A percentile compares a stretch with the other conserved stretches of the same genome.
These are phyloP conservation scores for Drechslerella stenobrocha DNA, from an alignment of 2,329 filamentous ascomycete genomes.

Conservation along the genomic window DNA sequence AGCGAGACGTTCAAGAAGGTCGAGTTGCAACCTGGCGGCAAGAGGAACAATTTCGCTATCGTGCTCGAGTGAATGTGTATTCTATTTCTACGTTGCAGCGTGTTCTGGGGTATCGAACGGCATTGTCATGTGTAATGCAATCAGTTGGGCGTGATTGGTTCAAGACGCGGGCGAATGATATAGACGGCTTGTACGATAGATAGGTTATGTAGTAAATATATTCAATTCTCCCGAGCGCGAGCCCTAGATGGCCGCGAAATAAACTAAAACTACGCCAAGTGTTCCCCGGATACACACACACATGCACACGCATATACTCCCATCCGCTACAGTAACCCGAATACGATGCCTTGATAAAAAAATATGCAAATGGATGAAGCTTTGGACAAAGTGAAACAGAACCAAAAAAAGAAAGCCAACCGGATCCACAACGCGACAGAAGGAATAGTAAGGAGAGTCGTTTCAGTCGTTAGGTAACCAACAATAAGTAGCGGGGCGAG, in stretches of 20 bases:
- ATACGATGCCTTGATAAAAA: slow-evolving; percentile 22
- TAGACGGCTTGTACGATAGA: too few species aligned
- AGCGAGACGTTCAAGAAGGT: slow-evolving; percentile 66
- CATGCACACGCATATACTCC: slow-evolving; percentile 22
- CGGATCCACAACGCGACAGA: slow-evolving; percentile 28
- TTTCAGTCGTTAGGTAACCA: slow-evolving; percentile 36
- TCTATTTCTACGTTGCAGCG: too few species aligned
- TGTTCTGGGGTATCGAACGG: too few species aligned
- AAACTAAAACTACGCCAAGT: slow-evolving; percentile 1
- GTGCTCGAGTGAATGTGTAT: slow-evolving; percentile 61
- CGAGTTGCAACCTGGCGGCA: slow-evolving; percentile 73
- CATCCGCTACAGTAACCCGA: slow-evolving; percentile 33
- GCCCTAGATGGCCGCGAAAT: not conserved
- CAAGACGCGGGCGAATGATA: too few species aligned
- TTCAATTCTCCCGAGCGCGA: not conserved
- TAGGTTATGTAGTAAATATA: not conserved
- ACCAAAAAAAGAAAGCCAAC: slow-evolving; percentile 7
- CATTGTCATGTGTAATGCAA: too few species aligned
- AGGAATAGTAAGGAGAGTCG: slow-evolving; percentile 40
- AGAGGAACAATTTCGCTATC: slow-evolving; percentile 89
- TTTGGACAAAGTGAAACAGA: not conserved
- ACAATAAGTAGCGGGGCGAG: slow-evolving; percentile 6
- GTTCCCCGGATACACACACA: slow-evolving; percentile 11
- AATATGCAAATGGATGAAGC: slow-evolving; percentile 3
- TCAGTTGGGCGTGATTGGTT: too few species aligned